Conservation (phyloP, 2,329 filamentous ascomycete species). For the Aspergillus flavus region DNA sequence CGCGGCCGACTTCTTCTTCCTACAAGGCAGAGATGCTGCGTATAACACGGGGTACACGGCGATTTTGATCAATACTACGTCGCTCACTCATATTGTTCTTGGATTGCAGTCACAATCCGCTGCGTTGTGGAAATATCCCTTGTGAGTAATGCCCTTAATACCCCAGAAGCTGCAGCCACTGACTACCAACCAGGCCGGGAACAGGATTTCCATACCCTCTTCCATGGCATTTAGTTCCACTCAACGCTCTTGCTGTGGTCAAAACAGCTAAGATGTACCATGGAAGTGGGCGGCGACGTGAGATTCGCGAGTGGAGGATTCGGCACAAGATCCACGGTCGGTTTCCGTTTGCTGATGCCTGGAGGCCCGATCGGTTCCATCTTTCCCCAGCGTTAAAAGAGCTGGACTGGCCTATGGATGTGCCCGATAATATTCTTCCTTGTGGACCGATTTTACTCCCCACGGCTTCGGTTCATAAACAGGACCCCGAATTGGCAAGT, state of each 20-base stretch:
- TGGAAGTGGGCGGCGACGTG: conserved; percentile 25
- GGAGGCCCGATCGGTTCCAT: conserved; percentile 29
- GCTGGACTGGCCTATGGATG: conserved; percentile 45
- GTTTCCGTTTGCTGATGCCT: conserved; percentile 32
- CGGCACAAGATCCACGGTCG: conserved; percentile 28
- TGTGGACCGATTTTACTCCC: conserved; percentile 53
- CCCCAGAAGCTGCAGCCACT: neutral
- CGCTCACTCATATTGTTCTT: conserved; percentile 44
- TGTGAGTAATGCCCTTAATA: conserved; percentile 22
- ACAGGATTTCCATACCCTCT: conserved; percentile 52
- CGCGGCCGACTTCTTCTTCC: conserved; percentile 49
- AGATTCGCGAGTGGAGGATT: conserved; percentile 28
- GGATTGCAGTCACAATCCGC: conserved; percentile 42
- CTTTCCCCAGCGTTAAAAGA: conserved; percentile 35
- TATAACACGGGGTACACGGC: conserved; percentile 37
- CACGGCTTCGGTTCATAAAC: conserved; percentile 34
- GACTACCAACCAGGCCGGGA: conserved; percentile 37
- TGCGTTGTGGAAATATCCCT: conserved; percentile 37
- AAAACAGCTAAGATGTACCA: conserved; percentile 31
- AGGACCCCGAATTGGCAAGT: conserved; percentile 44
- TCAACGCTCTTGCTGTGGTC: conserved; percentile 46
- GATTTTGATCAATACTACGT: conserved; percentile 50
- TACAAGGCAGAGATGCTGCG: conserved; percentile 49
- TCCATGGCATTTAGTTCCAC: conserved; percentile 45
- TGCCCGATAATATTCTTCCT: conserved; percentile 45